phyloP scores from a whole-genome alignment of 495 filamentous ascomycete genomes.

The Aspergillus asperescens region DNA sequence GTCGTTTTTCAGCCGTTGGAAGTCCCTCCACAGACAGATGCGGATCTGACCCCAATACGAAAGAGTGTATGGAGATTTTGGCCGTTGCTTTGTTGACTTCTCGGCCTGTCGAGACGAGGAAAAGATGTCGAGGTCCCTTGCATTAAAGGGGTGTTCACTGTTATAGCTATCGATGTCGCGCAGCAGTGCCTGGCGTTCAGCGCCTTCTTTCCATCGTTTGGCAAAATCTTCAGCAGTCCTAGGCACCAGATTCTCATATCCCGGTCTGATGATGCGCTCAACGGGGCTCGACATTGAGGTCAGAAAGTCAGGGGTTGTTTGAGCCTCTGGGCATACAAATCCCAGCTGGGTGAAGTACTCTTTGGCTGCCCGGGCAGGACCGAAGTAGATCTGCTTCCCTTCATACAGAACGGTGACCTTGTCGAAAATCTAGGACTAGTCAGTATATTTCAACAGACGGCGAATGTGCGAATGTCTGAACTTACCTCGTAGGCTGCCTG shows the following conservation, averaged over 20 bases:
- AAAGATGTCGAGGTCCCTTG: conserved; percentile 35
- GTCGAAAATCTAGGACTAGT: conserved; percentile 42
- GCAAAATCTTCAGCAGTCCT: conserved; percentile 70
- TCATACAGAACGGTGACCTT: conserved; percentile 60
- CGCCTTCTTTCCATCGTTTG: conserved; percentile 49
- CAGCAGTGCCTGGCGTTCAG: conserved; percentile 44
- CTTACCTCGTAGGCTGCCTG: conserved; percentile 67
- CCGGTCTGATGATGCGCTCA: conserved; percentile 57
- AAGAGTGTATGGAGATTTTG: conserved; percentile 44
- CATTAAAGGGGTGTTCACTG: conserved; percentile 34
- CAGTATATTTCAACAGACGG: neutral
- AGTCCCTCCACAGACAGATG: conserved; percentile 48
- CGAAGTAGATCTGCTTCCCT: conserved; percentile 65
- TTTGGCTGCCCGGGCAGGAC: conserved; percentile 53
- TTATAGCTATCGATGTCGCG: conserved; percentile 53
- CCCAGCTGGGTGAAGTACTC: conserved; percentile 60
- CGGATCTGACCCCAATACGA: conserved; percentile 43
- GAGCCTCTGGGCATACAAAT: conserved; percentile 55
- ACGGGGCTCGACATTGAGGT: conserved; percentile 66
- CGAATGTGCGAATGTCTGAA: neutral
- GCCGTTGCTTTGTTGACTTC: conserved; percentile 39
- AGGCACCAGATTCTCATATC: conserved; percentile 61
- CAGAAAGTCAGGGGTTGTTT: conserved; percentile 70
- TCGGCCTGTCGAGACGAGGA: conserved; percentile 37
- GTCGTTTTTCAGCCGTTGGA: conserved; percentile 63